phyloP scores from a whole-genome alignment of 225 moss, liverwort and hornwort genomes.

The Pseudisothecium myosuroides region DNA sequence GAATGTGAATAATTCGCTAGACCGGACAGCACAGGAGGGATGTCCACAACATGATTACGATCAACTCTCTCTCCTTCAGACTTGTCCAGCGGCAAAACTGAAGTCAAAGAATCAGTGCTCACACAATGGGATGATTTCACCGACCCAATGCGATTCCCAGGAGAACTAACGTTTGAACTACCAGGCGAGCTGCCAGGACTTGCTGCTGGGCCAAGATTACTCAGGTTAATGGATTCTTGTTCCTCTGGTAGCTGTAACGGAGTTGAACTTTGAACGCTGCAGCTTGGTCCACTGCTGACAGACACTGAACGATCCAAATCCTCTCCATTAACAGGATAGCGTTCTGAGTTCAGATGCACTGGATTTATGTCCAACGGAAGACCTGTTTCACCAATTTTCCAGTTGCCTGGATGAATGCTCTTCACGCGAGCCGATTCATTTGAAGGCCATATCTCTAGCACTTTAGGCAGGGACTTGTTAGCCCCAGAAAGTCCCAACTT shows the following conservation, averaged over 20 bases:
- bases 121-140: not conserved
- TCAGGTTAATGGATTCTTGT: constrained; percentile 17
- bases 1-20: not conserved
- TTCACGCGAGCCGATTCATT: not conserved
- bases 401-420: not conserved
- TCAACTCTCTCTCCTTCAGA: not conserved
- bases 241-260: not conserved
- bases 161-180: constrained; percentile 11
- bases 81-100: not conserved
- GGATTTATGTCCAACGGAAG: constrained; percentile 2
- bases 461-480: constrained; percentile 13
- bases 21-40: not conserved
- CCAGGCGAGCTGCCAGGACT: constrained; percentile 22
- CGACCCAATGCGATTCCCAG: not conserved
- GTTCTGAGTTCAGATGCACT: constrained; percentile 1
- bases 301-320: not conserved
- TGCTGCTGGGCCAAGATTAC: constrained; percentile 8
- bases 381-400: not conserved
- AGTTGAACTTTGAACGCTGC: not conserved
- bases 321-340: not conserved
- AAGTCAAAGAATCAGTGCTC: not conserved
- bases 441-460: constrained; percentile 18
- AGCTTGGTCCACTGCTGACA: not conserved
- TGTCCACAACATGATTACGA: constrained; percentile 1
- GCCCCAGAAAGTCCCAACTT: constrained; percentile 15